Evolutionary conservation across 768 basidiomycete species (phyloP), one percentile per base, ranked within the genome.

Genomic region (Boletus tomentosulus): DNA sequence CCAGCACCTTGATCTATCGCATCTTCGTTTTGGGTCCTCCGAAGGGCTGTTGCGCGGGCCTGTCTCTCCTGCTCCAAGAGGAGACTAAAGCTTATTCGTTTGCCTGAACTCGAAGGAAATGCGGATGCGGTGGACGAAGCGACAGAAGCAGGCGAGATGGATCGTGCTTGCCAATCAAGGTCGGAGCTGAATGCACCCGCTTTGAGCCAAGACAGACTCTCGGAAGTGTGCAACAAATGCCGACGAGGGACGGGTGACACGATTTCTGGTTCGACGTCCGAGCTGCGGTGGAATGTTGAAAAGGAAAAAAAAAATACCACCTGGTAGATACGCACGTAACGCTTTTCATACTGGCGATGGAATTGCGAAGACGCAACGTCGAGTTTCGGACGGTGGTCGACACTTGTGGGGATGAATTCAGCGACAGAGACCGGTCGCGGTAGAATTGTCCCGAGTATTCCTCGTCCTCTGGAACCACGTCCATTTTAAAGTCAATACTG

Each of bases 181-280:
- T 84, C 50, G 66, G 68, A 13, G 74, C 19, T 19, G 19, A 75
- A 30, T 72, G 76, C 6, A 68, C 76, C 55, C 5, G 57, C 45
- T 33, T 75, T 76, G 13, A 87, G 76, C 86, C 85, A 86, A 44
- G 80, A 77, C 49, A 79, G 78, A 54, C 80, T 81, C 41, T 82
- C 80, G 11, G 77, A 74, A 39, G 74, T 76, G 52, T 87, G 84
- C 8, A 88, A 71, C 51, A 83, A 74, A 62, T 87, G 83, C 52
- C 83, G 75, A 11, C 80, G 82, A n/a, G 86, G 86, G 25, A 82
- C 76, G 2, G 86, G 85, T 0, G 87, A 77, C 42, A 83, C 68
- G 35, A 87, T 86, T 57, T 82, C 74, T 3, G 74, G 63, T 45
- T 74, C 72, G 1, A 65, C 53, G 5, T 66, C 58, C 4, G 58